These are phyloP conservation scores for Galeopsis tetrahit DNA, from an alignment of 257 asterid genomes.

Conservation along the genomic window DNA sequence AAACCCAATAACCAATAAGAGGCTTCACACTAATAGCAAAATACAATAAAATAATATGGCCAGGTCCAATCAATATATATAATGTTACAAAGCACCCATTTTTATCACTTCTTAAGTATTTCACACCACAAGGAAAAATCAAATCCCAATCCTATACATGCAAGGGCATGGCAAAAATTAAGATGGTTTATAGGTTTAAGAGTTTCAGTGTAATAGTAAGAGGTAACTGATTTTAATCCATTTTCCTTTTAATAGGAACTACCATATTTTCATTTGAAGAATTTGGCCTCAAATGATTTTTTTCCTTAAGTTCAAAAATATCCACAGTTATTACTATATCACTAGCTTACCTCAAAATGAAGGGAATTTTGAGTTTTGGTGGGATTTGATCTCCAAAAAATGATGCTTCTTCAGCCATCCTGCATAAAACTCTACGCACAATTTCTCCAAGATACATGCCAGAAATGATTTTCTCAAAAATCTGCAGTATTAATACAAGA, in stretches of 20 bases:
- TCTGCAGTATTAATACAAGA: conserved; percentile 51
- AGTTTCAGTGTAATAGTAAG: not conserved
- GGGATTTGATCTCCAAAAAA: conserved; percentile 79
- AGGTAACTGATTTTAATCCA: not conserved
- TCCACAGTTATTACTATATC: not conserved
- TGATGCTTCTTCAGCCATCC: conserved; percentile 83
- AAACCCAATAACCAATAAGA: not conserved
- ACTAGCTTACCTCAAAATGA: conserved; percentile 69
- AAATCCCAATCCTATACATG: not conserved
- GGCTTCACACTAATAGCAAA: not conserved
- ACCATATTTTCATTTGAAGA: too few relatives aligned
- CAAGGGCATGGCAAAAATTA: not conserved
- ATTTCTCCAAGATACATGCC: conserved; percentile 98
- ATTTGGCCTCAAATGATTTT: not conserved
- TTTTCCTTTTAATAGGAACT: too few relatives aligned
- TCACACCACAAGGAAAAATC: not conserved
- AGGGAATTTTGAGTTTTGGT: conserved; percentile 67
- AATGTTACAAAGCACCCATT: not conserved
- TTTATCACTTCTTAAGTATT: not conserved
- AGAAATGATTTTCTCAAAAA: conserved; percentile 83
- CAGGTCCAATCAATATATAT: not conserved
- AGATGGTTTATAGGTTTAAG: not conserved
- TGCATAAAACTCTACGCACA: conserved; percentile 78
- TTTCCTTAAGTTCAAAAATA: conserved; percentile 1
- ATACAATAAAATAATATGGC: not conserved